Evolutionary conservation across 2,329 filamentous ascomycete genomes (phyloP), one percentile per base, ranked within the genome.

Genomic region (Arthrobotrys megalospora): DNA sequence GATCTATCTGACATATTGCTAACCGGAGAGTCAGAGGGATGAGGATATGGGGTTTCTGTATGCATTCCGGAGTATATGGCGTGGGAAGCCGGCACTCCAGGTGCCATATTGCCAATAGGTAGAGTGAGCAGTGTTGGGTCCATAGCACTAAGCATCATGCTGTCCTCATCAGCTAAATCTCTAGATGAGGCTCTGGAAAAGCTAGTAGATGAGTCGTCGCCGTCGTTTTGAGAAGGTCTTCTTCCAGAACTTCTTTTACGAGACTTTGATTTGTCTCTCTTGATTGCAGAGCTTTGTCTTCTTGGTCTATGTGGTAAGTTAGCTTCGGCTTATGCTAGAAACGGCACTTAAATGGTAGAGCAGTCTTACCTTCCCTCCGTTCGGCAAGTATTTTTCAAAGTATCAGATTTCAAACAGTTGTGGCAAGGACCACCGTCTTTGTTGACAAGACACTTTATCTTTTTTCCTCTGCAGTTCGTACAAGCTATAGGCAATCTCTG

Each of bases 401-500:
- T 52, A 34, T 73, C 76, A 19, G 76, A 79, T 53, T 79, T 79
- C 48, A 65, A 60, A 47, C 76, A 79, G 32, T 79, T 79, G 11
- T 73, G 69, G 58, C 76, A 79, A 53, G 76, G 68, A 21, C 76
- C 76, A n/a, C 76, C 76, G 28, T 79, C 76, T 70, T 79, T 79
- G 68, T 60, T 79, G 38, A 79, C 64, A 45, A 79, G 76, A 65
- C 81, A 82, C 65, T 81, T 81, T 53, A 82, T 82, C 73, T 82
- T 82, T 63, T 82, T 82, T 1, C 79, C 78, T 41, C 81, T 79
- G 52, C 81, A 82, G 64, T 80, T 82, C 10, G 78, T 80, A 58
- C 81, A 82, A 48, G 81, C 81, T 64, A 81, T 80, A 38, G 81
- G 81, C 45, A 82, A 43, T 21, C 81, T 72, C 64, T 82, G 81